phyloP scores from a whole-genome alignment of 805 yeast species.

The Myxozyma melibiosi region DNA sequence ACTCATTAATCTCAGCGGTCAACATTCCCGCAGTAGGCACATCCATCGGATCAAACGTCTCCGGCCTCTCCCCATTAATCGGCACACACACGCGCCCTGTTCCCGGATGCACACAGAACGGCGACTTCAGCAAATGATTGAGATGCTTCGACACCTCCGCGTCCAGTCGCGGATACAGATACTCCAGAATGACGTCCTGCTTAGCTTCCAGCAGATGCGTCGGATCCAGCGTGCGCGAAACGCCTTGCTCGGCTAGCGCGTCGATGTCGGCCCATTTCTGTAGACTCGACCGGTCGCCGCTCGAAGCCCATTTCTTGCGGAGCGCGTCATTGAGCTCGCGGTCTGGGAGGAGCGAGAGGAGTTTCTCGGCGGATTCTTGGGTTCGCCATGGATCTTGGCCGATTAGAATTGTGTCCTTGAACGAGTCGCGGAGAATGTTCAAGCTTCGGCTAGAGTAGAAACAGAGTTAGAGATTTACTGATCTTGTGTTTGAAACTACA shows the following conservation, averaged over 20 bases:
- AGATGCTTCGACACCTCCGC: slow-evolving; percentile 87
- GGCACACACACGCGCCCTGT: slow-evolving; percentile 86
- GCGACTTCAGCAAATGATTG: slow-evolving; percentile 90
- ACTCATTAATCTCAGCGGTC: slow-evolving; percentile 61
- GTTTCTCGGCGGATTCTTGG: slow-evolving; percentile 56
- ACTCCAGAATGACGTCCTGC: slow-evolving; percentile 77
- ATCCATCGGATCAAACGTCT: slow-evolving; percentile 70
- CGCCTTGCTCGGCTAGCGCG: slow-evolving; percentile 48
- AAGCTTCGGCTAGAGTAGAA: slow-evolving; percentile 58
- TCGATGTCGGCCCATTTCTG: slow-evolving; percentile 78
- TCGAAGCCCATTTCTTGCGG: slow-evolving; percentile 58
- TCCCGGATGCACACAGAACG: slow-evolving; percentile 95
- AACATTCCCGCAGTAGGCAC: slow-evolving; percentile 76
- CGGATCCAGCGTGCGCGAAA: slow-evolving; percentile 46
- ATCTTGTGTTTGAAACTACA: background rate
- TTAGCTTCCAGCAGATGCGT: slow-evolving; percentile 64
- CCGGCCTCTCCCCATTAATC: slow-evolving; percentile 42
- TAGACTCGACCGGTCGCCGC: slow-evolving; percentile 55
- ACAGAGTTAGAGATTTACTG: background rate
- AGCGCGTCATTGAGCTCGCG: slow-evolving; percentile 50
- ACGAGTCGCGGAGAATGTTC: slow-evolving; percentile 62
- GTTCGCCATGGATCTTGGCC: slow-evolving; percentile 89
- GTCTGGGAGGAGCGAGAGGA: slow-evolving; percentile 67
- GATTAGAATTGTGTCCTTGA: slow-evolving; percentile 63
- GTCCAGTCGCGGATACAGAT: slow-evolving; percentile 89